Evolutionary conservation across 2,329 filamentous ascomycete genomes (phyloP), one percentile per base, ranked within the genome.

Genomic region (Aspergillus thermomutatus): DNA sequence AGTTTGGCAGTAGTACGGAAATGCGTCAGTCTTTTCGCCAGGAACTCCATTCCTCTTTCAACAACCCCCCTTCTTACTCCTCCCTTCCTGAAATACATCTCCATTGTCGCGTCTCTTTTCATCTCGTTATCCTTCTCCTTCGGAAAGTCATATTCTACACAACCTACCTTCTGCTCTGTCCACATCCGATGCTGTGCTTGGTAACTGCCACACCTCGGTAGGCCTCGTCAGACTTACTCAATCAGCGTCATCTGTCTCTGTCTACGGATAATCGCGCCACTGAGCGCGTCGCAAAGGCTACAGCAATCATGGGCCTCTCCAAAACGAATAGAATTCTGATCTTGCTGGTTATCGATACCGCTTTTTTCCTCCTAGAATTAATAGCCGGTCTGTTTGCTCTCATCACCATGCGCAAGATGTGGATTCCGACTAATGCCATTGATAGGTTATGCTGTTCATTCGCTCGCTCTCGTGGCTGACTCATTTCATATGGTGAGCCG

Each of bases 261-360:
- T 56, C n/a, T 60, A 49, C 57, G 54, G 53, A 43, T 49, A 65
- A 53, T 59, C 59, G 61, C 65, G 64, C 62, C 59, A 60, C 47
- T 45, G 54, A 63, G 64, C 66, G 68, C 65, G 58, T 60, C 64
- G 56, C 62, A 60, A 60, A 57, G 50, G 50, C 49, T 47, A 49
- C 52, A 31, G 51, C 58, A 53, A 66, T 43, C 49, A 95, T 96
- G 91, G 89, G 83, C 63, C 89, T 93, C 82, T 95, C 92, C 70
- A 99, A 99, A 77, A 90, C 89, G 64, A 91, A 88, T 67, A 87
- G 93, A 74, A 97, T 99, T 73, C 84, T 90, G 77, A 88, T 97
- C 74, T 90, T 99, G 83, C 86, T 99, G 73, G 88, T 80, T 62
- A 96, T 99, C 70, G 93, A 97, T 77, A 82, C 87, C 52, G 82